Evolutionary conservation across 2,329 filamentous ascomycete species (phyloP).

Genomic region (Rachicladosporium sp.): DNA sequence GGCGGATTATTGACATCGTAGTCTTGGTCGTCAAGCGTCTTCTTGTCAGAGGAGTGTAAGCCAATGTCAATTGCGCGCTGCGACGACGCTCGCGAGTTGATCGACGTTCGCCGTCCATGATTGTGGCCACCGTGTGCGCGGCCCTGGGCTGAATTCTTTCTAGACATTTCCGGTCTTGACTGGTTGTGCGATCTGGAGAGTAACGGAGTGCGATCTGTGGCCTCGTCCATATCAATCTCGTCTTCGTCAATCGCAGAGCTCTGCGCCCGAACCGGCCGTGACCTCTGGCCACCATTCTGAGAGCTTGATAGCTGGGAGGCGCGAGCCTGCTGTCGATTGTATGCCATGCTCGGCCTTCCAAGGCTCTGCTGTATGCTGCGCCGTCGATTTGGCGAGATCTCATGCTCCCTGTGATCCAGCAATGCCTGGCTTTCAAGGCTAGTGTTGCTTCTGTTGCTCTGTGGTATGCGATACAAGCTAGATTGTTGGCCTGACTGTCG

Average conservation of each 20-base stretch:
- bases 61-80: slow-evolving; percentile 5
- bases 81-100: slow-evolving; percentile 16
- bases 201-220: slow-evolving; percentile 43
- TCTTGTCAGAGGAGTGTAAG: neutral
- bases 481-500: slow-evolving; percentile 26
- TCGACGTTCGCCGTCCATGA: slow-evolving; percentile 20
- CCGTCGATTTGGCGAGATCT: slow-evolving; percentile 28
- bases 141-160: slow-evolving; percentile 14
- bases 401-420: slow-evolving; percentile 61
- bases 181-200: slow-evolving; percentile 29
- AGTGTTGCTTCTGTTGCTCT: slow-evolving; percentile 57
- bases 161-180: slow-evolving; percentile 17
- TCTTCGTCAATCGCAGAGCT: slow-evolving; percentile 32
- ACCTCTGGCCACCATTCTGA: slow-evolving; percentile 5
- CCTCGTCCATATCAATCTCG: slow-evolving; percentile 31
- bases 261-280: slow-evolving; percentile 8
- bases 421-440: slow-evolving; percentile 83
- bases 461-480: slow-evolving; percentile 42
- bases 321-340: slow-evolving; percentile 12
- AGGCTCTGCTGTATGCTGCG: slow-evolving; percentile 30
- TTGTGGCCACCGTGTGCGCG: neutral
- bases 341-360: slow-evolving; percentile 14
- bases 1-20: slow-evolving; percentile 57
- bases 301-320: slow-evolving; percentile 10
- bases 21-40: slow-evolving; percentile 22